Evolutionary conservation across 1,284 basidiomycete species (phyloP), one percentile per base, ranked within the genome.

Genomic region (Meripilus lineatus): DNA sequence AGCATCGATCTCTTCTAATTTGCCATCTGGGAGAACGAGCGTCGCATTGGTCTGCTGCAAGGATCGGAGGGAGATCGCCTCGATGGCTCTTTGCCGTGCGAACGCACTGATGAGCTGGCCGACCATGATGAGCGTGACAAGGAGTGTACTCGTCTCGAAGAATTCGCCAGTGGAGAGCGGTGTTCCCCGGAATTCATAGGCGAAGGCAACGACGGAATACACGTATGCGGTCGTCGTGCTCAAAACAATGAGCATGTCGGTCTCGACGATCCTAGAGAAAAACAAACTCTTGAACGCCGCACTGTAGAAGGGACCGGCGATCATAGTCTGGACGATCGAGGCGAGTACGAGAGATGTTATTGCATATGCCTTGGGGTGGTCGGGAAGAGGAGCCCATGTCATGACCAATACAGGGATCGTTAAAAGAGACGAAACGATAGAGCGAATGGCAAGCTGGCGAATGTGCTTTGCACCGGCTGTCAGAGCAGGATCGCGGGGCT

Each of bases 131-230:
- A 74, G 59, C 0, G 69, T 69, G 46, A 74, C 59, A 23, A 74
- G 63, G 10, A 74, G 62, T 4, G 70, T 63, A 32, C 63, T 64
- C 4, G 72, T 74, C 53, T 74, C 72, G 53, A 74, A 74, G 57
- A 73, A 72, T 7, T 64, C 63, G n/a, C 58, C 61, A 8, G 53
- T 50, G 3, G 61, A 55, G 38, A 68, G 61, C 6, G 62, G 58
- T 5, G 52, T 54, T 1, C 65, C 69, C 0, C 61, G 52, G 41
- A 63, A 62, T 36, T 63, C 52, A 51, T 61, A 67, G 3, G 57
- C 65, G 51, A 67, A 73, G 1, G 68, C 66, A 23, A 72, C 62
- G 21, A 68, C 53, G 5, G 72, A 74, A 50, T 70, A 74, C 24
- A 68, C 41, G 46, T 71, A 75, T 2, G 71, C 65, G 17, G 64